Evolutionary conservation across 2,329 filamentous ascomycete genomes (phyloP).

Genomic region (Pleurostoma richardsiae): DNA sequence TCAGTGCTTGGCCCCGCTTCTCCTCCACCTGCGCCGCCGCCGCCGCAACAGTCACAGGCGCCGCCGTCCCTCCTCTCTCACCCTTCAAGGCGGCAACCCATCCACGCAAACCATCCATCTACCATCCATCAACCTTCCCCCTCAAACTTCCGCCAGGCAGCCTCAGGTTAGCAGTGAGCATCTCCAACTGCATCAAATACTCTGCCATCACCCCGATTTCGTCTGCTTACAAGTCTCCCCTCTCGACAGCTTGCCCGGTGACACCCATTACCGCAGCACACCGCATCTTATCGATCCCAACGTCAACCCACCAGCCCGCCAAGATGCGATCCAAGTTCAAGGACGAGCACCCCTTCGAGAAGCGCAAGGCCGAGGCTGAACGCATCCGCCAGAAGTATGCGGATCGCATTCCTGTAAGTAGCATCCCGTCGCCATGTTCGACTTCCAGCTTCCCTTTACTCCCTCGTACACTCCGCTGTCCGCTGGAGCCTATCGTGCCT

Average conservation of each 20-base stretch:
- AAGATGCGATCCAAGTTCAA: conserved; percentile 99
- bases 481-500: neutral
- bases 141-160: neutral
- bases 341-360: conserved; percentile 99
- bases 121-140: neutral
- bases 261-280: conserved; percentile 12
- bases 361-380: conserved; percentile 99
- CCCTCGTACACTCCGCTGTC: no score
- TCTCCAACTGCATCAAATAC: no score
- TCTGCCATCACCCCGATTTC: no score
- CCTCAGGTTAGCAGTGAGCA: neutral
- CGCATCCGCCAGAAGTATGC: conserved; percentile 98
- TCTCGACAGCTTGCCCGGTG: neutral
- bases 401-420: conserved; percentile 92
- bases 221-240: neutral
- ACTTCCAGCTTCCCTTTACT: no score
- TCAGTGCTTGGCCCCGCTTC: neutral
- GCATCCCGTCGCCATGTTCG: neutral
- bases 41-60: neutral
- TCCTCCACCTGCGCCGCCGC: neutral
- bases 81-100: neutral
- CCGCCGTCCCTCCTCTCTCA: neutral
- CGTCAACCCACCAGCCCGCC: conserved; percentile 27
- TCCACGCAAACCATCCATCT: neutral
- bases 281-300: conserved; percentile 9